Percentiles rank a stretch among this genome's conserved stretches.
Conservation (phyloP, 2,329 filamentous ascomycete species). For the Ophiocordyceps polyrhachis-furcata region DNA sequence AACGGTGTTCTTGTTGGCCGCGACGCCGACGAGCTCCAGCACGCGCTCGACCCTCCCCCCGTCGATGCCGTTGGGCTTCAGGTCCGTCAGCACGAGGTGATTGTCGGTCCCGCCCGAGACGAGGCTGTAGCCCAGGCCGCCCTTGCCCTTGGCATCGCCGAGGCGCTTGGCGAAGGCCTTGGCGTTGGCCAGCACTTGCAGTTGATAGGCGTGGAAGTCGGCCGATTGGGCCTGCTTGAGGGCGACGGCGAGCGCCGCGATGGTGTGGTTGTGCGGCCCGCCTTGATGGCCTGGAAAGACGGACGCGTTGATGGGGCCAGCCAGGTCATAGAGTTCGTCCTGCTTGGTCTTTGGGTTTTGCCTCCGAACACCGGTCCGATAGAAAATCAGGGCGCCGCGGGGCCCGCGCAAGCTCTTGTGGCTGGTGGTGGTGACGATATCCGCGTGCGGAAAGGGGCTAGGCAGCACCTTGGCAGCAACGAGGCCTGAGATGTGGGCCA, state of each 20-base stretch:
- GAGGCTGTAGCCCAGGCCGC: constrained; percentile 67
- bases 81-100: constrained; percentile 82
- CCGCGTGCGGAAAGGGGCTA: constrained; percentile 72
- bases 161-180: constrained; percentile 62
- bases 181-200: constrained; percentile 76
- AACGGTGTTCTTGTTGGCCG: constrained; percentile 98
- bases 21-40: constrained; percentile 81
- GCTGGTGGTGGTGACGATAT: constrained; percentile 93
- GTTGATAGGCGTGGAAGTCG: constrained; percentile 86
- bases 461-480: constrained; percentile 84
- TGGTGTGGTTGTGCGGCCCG: constrained; percentile 97
- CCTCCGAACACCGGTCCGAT: constrained; percentile 74
- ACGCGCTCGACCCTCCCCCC: constrained; percentile 79
- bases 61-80: constrained; percentile 77
- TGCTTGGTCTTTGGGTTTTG: constrained; percentile 72
- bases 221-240: constrained; percentile 80
- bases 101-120: constrained; percentile 94
- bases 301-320: constrained; percentile 82
- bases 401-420: constrained; percentile 95
- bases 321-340: constrained; percentile 75
- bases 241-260: constrained; percentile 84
- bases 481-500: constrained; percentile 92
- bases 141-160: constrained; percentile 50
- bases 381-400: constrained; percentile 96
- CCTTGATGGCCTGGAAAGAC: constrained; percentile 98